Evolutionary conservation across 305 asterid species (phyloP), one percentile per base, ranked within the genome.

Genomic region (Fraxinus velutina): DNA sequence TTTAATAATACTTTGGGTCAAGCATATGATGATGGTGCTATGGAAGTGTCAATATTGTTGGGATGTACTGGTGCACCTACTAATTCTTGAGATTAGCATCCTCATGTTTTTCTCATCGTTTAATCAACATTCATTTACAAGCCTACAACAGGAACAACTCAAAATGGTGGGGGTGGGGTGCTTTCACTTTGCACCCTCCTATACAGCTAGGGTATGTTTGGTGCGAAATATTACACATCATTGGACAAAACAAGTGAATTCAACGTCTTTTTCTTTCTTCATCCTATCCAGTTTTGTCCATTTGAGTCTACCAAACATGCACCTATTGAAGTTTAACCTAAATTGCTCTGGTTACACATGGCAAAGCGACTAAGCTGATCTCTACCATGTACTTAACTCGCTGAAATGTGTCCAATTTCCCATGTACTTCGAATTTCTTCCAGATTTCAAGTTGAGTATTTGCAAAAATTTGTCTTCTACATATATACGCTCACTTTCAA

Each of bases 361-460:
- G 34, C 30, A 47, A 72, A 83, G 55, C 50, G 6, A 73, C 47
- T 1, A 42, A 73, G 57, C 36, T 15, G 15, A 33, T 64, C 84
- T 80, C 68, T 80, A 78, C 83, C 24, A n/a, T 36, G 80, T 79
- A 22, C 39, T 83, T 30, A 33, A 37, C 77, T 75, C 34, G 15
- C 17, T 4, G 19, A 71, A 73, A 44, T 75, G 79, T 22, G 37
- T 80, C 78, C n/a, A 68, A 27, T 19, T 57, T 6, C 32, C 33
- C 17, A 33, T 71, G 84, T 30, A 21, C 24, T 71, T 81, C 80
- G 30, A 50, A 57, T 73, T 34, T 57, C 73, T 60, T 12, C 68
- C n/a, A 37, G 42, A 21, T 19, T 34, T 66, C 47, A 15, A 34
- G 75, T 13, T 76, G 19, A 78, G 73, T 29, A 6, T 47, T 12